These are phyloP conservation scores for Saccharum hybrid DNA, from an alignment of 202 grass and related monocot species.

Conservation along the genomic window DNA sequence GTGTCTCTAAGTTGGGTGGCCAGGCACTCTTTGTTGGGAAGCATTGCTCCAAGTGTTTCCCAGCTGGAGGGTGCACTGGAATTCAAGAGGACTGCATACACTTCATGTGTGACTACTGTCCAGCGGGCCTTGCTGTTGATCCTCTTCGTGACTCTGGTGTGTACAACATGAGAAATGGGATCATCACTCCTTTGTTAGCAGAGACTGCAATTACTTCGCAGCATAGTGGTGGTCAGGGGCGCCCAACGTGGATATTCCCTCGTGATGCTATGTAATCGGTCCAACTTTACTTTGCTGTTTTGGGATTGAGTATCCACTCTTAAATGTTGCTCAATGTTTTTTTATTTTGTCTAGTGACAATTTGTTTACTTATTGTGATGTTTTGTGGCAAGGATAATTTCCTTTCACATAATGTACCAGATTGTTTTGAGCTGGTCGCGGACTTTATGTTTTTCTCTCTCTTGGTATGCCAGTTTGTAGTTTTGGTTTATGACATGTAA, in stretches of 20 bases:
- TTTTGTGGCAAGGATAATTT: neutral
- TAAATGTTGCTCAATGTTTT: neutral
- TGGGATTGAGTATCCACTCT: neutral
- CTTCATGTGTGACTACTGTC: constrained; percentile 13
- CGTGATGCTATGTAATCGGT: neutral
- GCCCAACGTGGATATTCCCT: neutral
- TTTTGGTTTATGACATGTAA: neutral
- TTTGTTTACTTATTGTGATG: neutral
- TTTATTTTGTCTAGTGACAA: neutral
- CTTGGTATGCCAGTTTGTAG: neutral
- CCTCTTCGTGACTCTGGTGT: neutral
- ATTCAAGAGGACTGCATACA: constrained; percentile 37
- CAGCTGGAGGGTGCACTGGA: constrained; percentile 4
- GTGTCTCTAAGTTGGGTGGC: neutral
- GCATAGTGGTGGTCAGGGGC: neutral
- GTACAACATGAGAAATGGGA: constrained; percentile 8
- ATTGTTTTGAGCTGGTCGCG: neutral
- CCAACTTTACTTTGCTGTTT: neutral
- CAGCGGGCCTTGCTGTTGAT: neutral
- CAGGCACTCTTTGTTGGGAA: constrained; percentile 34
- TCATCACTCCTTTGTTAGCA: neutral
- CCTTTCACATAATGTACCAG: neutral
- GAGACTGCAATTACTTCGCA: neutral
- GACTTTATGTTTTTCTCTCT: no score
- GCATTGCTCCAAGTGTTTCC: constrained; percentile 27